Evolutionary conservation across 192 early-diverging fungal species (phyloP).

Genomic region (Lobosporangium transversale): DNA sequence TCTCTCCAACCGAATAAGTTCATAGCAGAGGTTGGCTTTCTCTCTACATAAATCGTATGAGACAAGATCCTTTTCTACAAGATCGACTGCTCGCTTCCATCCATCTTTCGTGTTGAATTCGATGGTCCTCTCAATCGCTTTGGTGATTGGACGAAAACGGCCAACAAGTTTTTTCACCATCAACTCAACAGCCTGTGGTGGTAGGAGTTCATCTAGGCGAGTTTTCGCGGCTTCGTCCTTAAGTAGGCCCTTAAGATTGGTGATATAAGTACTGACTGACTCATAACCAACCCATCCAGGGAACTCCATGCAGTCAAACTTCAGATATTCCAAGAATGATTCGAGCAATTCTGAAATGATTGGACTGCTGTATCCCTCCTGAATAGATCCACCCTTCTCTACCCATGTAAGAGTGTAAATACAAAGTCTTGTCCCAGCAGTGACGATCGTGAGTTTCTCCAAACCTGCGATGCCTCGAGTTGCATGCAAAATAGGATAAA

Average conservation of each 20-base stretch:
- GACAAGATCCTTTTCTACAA: not conserved
- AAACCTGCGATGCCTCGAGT: conserved; percentile 11
- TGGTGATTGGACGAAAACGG: not conserved
- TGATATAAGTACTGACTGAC: not conserved
- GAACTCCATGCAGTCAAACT: conserved; percentile 3
- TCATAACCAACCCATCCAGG: not conserved
- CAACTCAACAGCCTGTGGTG: not conserved
- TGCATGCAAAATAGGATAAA: conserved; percentile 14
- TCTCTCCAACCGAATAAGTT: not conserved
- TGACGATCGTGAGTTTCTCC: not conserved
- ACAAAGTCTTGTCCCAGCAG: not conserved
- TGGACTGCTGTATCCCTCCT: not conserved
- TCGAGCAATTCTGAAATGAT: too few relatives aligned
- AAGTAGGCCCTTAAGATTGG: not conserved
- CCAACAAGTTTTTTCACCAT: not conserved
- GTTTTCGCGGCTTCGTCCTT: not conserved
- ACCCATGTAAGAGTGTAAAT: not conserved
- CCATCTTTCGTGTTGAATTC: not conserved
- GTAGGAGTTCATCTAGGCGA: not conserved
- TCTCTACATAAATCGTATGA: not conserved
- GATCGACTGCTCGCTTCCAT: not conserved
- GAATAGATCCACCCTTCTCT: not conserved
- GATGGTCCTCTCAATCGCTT: not conserved
- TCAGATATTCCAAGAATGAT: too few relatives aligned
- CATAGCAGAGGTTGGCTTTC: not conserved